Evolutionary conservation across 2,329 filamentous ascomycete species (phyloP).

Genomic region (Podosphaera aphanis): DNA sequence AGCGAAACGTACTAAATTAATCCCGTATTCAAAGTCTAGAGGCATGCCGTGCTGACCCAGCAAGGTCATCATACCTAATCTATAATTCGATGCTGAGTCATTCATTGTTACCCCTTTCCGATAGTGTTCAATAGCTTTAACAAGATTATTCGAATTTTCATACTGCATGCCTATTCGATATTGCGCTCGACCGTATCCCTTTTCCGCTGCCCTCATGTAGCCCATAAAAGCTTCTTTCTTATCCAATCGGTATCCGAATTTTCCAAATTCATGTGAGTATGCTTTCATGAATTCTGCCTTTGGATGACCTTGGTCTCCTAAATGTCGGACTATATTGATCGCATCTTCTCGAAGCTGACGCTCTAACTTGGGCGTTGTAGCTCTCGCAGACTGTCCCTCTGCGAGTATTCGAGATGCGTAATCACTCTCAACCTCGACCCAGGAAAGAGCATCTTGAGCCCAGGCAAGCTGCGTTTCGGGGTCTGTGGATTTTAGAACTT

Average conservation of each 20-base stretch:
- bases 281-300: slow-evolving; percentile 84
- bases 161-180: slow-evolving; percentile 98
- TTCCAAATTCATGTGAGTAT: slow-evolving; percentile 96
- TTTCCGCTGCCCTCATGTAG: slow-evolving; percentile 66
- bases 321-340: slow-evolving; percentile 72
- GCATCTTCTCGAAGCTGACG: slow-evolving; percentile 75
- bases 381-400: slow-evolving; percentile 27
- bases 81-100: slow-evolving; percentile 70
- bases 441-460: slow-evolving; percentile 79
- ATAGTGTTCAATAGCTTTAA: slow-evolving; percentile 81
- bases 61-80: slow-evolving; percentile 91
- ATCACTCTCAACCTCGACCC: slow-evolving; percentile 64
- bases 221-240: slow-evolving; percentile 83
- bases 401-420: slow-evolving; percentile 28
- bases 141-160: slow-evolving; percentile 78
- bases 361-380: slow-evolving; percentile 65
- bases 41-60: slow-evolving; percentile 78
- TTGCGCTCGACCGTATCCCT: slow-evolving; percentile 69
- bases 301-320: slow-evolving; percentile 78
- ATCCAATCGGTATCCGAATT: slow-evolving; percentile 73
- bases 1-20: slow-evolving; percentile 63
- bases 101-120: slow-evolving; percentile 52
- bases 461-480: slow-evolving; percentile 91
- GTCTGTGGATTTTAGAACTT: slow-evolving; percentile 80
- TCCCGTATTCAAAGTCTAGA: slow-evolving; percentile 54